Evolutionary conservation across 2,329 filamentous ascomycete genomes (phyloP), one percentile per base, ranked within the genome.

Genomic region (Calonectria multiphialidica): DNA sequence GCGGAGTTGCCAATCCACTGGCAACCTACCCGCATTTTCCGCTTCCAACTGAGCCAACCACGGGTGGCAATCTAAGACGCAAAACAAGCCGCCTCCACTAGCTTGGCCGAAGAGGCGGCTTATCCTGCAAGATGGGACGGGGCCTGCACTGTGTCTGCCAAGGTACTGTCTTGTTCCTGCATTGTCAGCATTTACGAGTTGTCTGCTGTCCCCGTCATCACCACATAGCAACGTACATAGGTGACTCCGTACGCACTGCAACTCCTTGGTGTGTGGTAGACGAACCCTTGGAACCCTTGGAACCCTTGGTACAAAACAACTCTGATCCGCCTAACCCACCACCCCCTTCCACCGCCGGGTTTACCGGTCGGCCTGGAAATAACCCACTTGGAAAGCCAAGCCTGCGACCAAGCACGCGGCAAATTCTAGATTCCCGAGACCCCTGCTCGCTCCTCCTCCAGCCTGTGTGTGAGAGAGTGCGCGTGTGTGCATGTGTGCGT

Each of bases 61-160:
- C 33, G n/a, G 21, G 18, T 21, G 42, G 15, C 42, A 59, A 61
- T 68, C 66, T 30, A 53, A 68, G 53, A 61, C 66, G 42, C 53
- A 61, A 68, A 65, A 49, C 62, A 18, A 25, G 57, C 62, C 42
- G 62, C 30, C 62, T 49, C 44, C 53, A 37, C 53, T 57, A 57
- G 53, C 45, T 64, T 40, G 63, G 21, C 37, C 40, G 40, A 63
- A 63, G 44, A 45, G 59, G 37, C 59, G 40, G 42, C 59, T 47
- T 47, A 47, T 47, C 44, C 44, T 47, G 44, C 44, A 47, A 47
- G 44, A 47, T 21, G 44, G 44, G 44, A 47, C 13, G 44, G 44
- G 44, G 44, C 44, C 33, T 57, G 53, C 53, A 55, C 50, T 55
- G 53, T 57, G 53, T 57, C 37, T 25, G 33, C 40, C 53, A 15